Evolutionary conservation across 106 monocot species (phyloP).

Genomic region (Agapanthus africanus): DNA sequence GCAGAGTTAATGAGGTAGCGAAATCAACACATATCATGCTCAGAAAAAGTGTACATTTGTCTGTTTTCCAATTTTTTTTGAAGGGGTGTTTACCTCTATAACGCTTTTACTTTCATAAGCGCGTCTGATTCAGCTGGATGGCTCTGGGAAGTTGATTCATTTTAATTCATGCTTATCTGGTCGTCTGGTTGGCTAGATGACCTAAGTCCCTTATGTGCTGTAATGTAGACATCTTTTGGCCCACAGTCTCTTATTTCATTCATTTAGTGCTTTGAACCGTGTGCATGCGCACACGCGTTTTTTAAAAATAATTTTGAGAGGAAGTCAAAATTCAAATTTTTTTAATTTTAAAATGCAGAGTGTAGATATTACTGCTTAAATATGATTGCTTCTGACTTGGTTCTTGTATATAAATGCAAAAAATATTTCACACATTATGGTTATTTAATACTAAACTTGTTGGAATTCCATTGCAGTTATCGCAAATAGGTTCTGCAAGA

Average conservation of each 20-base stretch:
- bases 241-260: not conserved
- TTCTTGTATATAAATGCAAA: not conserved
- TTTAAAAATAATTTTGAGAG: too few species aligned
- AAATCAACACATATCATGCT: too few species aligned
- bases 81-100: not conserved
- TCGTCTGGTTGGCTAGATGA: too few species aligned
- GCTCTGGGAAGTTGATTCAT: not conserved
- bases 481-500: slow-evolving; percentile 38
- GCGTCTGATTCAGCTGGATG: too few species aligned
- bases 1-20: too few species aligned
- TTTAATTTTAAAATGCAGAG: not conserved
- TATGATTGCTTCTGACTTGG: not conserved
- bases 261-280: not conserved
- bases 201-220: too few species aligned
- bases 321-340: too few species aligned
- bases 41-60: too few species aligned
- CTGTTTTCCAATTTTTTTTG: too few species aligned
- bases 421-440: not conserved
- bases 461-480: slow-evolving; percentile 30
- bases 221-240: too few species aligned
- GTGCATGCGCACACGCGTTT: too few species aligned
- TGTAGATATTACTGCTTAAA: too few species aligned
- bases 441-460: not conserved
- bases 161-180: not conserved
- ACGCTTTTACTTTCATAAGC: not conserved